Conservation (phyloP, 768 basidiomycete genomes). For the Coprinopsis strossmayeri region DNA sequence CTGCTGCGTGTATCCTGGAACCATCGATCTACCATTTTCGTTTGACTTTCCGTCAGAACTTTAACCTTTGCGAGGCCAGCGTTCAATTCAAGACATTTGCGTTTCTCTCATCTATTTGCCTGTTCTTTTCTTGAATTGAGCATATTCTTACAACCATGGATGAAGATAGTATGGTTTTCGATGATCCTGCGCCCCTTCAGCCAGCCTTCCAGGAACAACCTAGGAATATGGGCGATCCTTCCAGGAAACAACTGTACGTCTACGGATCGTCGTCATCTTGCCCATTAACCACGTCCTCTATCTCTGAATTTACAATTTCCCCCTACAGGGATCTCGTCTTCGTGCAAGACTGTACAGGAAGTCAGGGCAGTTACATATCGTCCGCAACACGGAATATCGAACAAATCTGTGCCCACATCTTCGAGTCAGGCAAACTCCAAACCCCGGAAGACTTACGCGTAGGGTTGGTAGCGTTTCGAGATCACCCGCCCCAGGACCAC, state of each 20-base stretch:
- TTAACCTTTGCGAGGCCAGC: background rate
- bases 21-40: background rate
- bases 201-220: slow-evolving; percentile 30
- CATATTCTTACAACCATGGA: slow-evolving; percentile 46
- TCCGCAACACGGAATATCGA: slow-evolving; percentile 96
- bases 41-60: background rate
- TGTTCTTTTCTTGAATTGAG: background rate
- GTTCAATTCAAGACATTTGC: background rate
- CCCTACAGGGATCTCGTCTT: slow-evolving; percentile 80
- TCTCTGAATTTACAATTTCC: no score
- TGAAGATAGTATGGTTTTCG: slow-evolving; percentile 76
- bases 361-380: slow-evolving; percentile 85
- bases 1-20: background rate
- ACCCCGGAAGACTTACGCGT: slow-evolving; percentile 82
- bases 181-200: slow-evolving; percentile 28
- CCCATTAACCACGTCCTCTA: slow-evolving; percentile 11
- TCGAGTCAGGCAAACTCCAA: slow-evolving; percentile 89
- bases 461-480: slow-evolving; percentile 90
- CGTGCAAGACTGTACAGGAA: slow-evolving; percentile 92
- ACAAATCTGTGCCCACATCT: slow-evolving; percentile 90
- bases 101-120: background rate
- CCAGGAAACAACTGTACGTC: slow-evolving; percentile 72
- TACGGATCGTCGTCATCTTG: no score
- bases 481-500: slow-evolving; percentile 96
- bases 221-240: slow-evolving; percentile 26